Percentiles rank a stretch among this genome's conserved stretches.
Evolutionary conservation across 371 early-diverging fungal genomes (phyloP).

Genomic region (Rhizomucor pusillus): DNA sequence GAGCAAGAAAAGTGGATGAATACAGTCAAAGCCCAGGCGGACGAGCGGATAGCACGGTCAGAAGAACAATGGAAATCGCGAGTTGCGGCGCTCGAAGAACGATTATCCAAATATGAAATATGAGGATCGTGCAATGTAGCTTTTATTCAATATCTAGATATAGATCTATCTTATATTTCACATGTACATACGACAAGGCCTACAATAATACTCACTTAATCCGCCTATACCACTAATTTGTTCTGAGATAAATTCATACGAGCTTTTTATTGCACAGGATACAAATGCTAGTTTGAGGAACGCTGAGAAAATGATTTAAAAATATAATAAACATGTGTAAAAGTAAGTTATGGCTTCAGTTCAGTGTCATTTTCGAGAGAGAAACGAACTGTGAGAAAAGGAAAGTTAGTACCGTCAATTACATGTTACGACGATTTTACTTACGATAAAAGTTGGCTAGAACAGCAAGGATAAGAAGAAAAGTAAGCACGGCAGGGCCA

Average conservation of each 20-base stretch:
- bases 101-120: neutral
- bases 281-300: no score
- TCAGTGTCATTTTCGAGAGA: no score
- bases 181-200: no score
- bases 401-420: no score
- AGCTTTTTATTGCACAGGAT: no score
- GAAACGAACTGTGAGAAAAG: neutral
- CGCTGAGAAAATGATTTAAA: neutral
- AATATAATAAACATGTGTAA: conserved; percentile 2
- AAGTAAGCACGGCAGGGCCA: conserved; percentile 78
- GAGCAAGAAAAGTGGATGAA: conserved; percentile 15
- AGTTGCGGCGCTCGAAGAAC: conserved; percentile 3
- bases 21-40: conserved; percentile 10
- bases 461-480: conserved; percentile 74
- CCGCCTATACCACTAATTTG: no score
- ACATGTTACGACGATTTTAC: no score
- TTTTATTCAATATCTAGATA: no score
- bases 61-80: conserved; percentile 14
- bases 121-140: conserved; percentile 2
- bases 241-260: no score
- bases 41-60: conserved; percentile 11
- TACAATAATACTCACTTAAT: no score
- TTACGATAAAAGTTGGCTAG: conserved; percentile 84
- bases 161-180: no score
- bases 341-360: neutral